phyloP scores from a whole-genome alignment of 2,329 filamentous ascomycete genomes.

The Phaeosphaeria sp. region DNA sequence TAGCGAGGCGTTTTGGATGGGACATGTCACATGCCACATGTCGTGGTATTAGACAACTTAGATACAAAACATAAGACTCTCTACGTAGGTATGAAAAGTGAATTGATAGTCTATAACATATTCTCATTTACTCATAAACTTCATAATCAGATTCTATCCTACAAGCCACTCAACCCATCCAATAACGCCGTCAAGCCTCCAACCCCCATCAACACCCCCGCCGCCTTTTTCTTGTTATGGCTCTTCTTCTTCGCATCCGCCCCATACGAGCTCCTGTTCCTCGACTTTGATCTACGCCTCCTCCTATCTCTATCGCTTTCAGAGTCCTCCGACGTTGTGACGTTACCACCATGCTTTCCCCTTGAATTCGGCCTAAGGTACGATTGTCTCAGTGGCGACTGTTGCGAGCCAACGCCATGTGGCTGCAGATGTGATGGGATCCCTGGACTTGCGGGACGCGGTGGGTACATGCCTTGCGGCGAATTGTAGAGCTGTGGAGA shows the following conservation, averaged over 20 bases:
- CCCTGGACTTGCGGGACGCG: conserved; percentile 6
- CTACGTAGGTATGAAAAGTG: not conserved
- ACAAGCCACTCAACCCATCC: conserved; percentile 41
- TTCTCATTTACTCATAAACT: not conserved
- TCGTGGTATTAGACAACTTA: not conserved
- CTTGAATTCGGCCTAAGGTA: conserved; percentile 9
- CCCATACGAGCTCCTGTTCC: conserved; percentile 8
- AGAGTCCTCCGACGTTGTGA: conserved; percentile 38
- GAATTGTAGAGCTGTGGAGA: conserved; percentile 5
- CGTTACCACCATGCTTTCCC: conserved; percentile 20
- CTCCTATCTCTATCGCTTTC: conserved; percentile 18
- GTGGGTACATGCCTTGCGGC: conserved; percentile 12
- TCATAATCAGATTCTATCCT: not conserved
- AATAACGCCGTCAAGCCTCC: conserved; percentile 47
- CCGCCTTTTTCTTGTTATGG: conserved; percentile 32
- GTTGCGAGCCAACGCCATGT: conserved; percentile 6
- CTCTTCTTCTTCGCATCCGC: conserved; percentile 26
- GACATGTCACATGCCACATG: no score
- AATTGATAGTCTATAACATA: not conserved
- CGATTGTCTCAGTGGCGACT: conserved; percentile 26
- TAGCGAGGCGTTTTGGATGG: conserved; percentile 14
- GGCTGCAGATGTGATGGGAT: conserved; percentile 9
- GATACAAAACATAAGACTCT: not conserved
- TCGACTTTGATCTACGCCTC: conserved; percentile 21
- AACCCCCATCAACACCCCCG: conserved; percentile 44